Base-by-base conservation (phyloP, 805 yeast genomes). In the Hanseniaspora thailandica region DNA sequence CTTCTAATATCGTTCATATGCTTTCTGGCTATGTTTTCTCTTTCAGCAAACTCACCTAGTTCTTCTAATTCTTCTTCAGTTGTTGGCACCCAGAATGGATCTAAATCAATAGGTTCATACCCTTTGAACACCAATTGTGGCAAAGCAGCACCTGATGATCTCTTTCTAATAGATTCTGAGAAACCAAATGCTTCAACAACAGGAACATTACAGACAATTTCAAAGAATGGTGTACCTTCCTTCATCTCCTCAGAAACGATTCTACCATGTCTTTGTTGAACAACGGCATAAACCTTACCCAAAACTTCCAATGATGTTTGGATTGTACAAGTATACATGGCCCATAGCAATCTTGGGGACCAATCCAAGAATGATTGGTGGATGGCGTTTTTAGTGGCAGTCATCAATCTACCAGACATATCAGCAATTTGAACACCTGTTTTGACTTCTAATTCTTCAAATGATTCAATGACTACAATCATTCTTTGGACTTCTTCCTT, bases 11-110 rank as follows among this genome's bases (percentile, higher is more conserved):
- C 70, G 58, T 86, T 87, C 82, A 93, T 84, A 64, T 90, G 89
- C 63, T 75, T 75, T 64, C 94, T 77, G 0, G 97, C 97, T 57
- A 89, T 72, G 62, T 93, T 93, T 62, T 87, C 97, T 61, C 85
- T 77, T 60, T 93, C 98, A 1, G 96, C 95, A 59, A 78, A 77
- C 58, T 86, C 96, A 26, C 99, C 99, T 44, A 86, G 71, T 55
- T 87, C 94, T 65, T 93, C 97, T 45, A 93, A 68, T 66, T 93
- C 98, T 65, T 88, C 97, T 61, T 86, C 97, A 0, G 98, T 93
- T 2, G 93, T 86, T 13, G 99, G 99, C 15, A 93, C 95, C 99
- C 99, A 93, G 73, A 85, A 93, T 44, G 99, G 99, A 71, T 93
- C 97, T 59, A 84, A 77, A 58, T 88, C 95, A 49, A 90, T 77